Conservation (phyloP, 371 early-diverging fungal species). For the Circinella minor region DNA sequence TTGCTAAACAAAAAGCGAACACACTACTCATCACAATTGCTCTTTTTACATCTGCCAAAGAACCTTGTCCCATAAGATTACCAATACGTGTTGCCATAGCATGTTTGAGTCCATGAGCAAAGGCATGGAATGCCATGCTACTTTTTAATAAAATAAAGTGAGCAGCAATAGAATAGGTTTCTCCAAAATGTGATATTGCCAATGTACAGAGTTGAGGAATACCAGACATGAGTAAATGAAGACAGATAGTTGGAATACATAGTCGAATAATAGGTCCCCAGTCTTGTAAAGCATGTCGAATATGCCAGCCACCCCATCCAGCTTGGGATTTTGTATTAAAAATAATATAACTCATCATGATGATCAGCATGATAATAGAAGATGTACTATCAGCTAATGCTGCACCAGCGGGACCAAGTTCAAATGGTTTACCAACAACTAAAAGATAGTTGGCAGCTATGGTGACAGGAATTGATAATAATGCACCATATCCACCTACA, state of each 20-base stretch:
- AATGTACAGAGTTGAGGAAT: neutral
- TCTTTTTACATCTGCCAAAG: neutral
- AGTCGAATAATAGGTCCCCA: slow-evolving; percentile 2
- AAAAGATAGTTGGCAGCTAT: neutral
- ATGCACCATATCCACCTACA: neutral
- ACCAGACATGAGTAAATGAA: neutral
- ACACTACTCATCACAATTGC: neutral
- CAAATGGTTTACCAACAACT: neutral
- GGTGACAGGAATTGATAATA: neutral
- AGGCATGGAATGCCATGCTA: neutral
- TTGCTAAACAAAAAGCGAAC: neutral
- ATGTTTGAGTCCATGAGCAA: neutral
- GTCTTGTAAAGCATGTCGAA: neutral
- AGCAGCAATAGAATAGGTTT: neutral
- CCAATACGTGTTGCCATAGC: neutral
- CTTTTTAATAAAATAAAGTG: neutral
- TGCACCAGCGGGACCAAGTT: neutral
- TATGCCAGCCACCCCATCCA: neutral
- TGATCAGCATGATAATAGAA: neutral
- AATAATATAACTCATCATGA: neutral
- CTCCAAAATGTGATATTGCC: neutral
- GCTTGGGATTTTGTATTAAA: neutral
- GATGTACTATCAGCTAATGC: slow-evolving; percentile 1
- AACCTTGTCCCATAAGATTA: neutral
- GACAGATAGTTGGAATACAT: neutral